phyloP scores from a whole-genome alignment of 176 grass and related monocot species.

The Oryza longistaminata region DNA sequence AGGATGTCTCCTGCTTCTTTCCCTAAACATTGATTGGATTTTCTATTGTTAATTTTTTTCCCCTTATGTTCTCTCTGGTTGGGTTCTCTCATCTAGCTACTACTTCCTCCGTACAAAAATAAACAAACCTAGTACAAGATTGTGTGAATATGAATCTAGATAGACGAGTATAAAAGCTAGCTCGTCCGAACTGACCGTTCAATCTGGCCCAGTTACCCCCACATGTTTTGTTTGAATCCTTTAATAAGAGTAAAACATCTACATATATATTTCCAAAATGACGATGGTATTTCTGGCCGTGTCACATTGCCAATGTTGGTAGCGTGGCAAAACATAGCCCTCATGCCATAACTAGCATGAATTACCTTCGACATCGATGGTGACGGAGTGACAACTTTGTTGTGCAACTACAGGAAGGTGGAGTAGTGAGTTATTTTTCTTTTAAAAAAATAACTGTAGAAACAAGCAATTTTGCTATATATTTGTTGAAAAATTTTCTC shows the following conservation, averaged over 20 bases:
- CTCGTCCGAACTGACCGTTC: too few relatives aligned
- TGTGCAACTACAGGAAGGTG: too few relatives aligned
- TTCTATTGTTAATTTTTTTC: not conserved
- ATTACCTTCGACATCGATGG: too few relatives aligned
- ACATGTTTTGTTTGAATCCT: not conserved
- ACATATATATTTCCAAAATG: not conserved
- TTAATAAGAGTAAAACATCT: not conserved
- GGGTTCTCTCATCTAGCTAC: not conserved
- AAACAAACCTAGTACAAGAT: too few relatives aligned
- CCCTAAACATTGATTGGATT: not conserved
- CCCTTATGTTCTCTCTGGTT: not conserved
- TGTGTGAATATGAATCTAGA: too few relatives aligned
- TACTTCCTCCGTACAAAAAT: not conserved
- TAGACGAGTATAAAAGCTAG: too few relatives aligned
- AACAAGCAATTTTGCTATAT: too few relatives aligned
- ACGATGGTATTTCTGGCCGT: not conserved
- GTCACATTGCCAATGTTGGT: not conserved
- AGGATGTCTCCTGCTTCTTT: not conserved
- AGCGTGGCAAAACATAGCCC: not conserved
- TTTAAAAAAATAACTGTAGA: too few relatives aligned
- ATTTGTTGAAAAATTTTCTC: too few relatives aligned
- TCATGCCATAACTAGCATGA: not conserved
- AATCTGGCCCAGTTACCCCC: too few relatives aligned
- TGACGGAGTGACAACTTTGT: too few relatives aligned
- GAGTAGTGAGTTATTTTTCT: too few relatives aligned